phyloP scores from a whole-genome alignment of 805 yeast genomes.

The Saccharomyces jurei region DNA sequence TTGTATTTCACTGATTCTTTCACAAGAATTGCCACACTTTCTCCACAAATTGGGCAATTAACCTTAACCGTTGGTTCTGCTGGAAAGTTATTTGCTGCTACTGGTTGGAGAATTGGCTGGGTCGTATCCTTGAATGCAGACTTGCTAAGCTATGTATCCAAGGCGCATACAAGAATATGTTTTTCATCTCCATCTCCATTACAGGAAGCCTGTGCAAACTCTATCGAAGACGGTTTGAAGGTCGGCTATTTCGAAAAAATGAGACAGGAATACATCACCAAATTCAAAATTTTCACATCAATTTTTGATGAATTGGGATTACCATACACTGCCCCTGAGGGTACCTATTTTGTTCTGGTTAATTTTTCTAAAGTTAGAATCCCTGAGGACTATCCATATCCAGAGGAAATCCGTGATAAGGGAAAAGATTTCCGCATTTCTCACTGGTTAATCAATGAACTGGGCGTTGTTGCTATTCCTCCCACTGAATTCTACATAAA shows the following conservation, averaged over 20 bases:
- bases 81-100: conserved; percentile 96
- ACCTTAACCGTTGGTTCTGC: conserved; percentile 94
- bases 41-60: conserved; percentile 69
- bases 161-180: conserved; percentile 92
- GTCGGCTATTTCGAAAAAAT: conserved; percentile 64
- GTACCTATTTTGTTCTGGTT: conserved; percentile 87
- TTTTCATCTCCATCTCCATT: conserved; percentile 85
- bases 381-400: conserved; percentile 65
- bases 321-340: conserved; percentile 87
- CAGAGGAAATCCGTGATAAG: conserved; percentile 55
- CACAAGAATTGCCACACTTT: conserved; percentile 75
- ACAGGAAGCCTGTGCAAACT: conserved; percentile 85
- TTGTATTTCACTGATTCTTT: conserved; percentile 62
- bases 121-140: conserved; percentile 73
- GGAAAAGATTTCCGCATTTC: conserved; percentile 85
- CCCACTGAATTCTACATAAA: conserved; percentile 88
- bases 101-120: conserved; percentile 99
- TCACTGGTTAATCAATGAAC: conserved; percentile 84
- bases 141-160: conserved; percentile 67
- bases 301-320: conserved; percentile 81
- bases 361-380: conserved; percentile 76
- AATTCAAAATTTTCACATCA: conserved; percentile 63
- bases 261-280: conserved; percentile 56
- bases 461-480: conserved; percentile 94
- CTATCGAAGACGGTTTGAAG: conserved; percentile 53